Evolutionary conservation across 495 filamentous ascomycete species (phyloP).

Genomic region (Xylaria castorea): DNA sequence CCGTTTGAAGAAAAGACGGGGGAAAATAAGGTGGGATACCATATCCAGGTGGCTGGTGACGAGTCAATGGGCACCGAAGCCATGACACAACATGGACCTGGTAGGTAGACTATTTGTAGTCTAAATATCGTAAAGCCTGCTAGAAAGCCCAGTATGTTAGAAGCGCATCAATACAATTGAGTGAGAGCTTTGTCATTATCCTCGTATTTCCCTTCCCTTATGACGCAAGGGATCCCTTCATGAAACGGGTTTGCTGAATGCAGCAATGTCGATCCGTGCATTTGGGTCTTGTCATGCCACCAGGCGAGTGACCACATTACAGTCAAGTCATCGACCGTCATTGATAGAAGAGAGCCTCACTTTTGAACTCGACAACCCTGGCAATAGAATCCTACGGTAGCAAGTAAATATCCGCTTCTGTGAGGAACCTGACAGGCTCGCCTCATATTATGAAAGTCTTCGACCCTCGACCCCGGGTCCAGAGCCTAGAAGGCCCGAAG

Average conservation of each 20-base stretch:
- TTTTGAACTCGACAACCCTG: not conserved
- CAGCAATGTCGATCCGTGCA: constrained; percentile 1
- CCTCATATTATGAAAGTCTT: not conserved
- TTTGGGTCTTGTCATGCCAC: not conserved
- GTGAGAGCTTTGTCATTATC: constrained; percentile 8
- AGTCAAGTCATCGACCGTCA: not conserved
- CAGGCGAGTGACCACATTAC: not conserved
- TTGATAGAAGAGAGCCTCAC: not conserved
- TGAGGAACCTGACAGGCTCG: not conserved
- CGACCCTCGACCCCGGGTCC: not conserved
- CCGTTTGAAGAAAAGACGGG: constrained; percentile 4
- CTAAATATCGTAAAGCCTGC: too few relatives aligned
- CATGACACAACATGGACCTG: not conserved
- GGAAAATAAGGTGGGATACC: not conserved
- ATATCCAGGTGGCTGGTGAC: not conserved
- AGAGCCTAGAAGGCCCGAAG: constrained; percentile 23
- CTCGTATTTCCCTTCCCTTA: not conserved
- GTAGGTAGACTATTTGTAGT: not conserved
- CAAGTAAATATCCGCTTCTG: constrained; percentile 6
- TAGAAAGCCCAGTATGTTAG: not conserved
- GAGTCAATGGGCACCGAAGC: not conserved
- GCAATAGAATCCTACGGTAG: not conserved
- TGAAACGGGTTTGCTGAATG: constrained; percentile 7
- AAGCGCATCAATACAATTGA: not conserved
- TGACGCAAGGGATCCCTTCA: constrained; percentile 11